Percentiles rank a stretch among this genome's conserved stretches.
These are phyloP conservation scores for Obba rivulosa DNA, from an alignment of 768 basidiomycete species.

Conservation along the genomic window DNA sequence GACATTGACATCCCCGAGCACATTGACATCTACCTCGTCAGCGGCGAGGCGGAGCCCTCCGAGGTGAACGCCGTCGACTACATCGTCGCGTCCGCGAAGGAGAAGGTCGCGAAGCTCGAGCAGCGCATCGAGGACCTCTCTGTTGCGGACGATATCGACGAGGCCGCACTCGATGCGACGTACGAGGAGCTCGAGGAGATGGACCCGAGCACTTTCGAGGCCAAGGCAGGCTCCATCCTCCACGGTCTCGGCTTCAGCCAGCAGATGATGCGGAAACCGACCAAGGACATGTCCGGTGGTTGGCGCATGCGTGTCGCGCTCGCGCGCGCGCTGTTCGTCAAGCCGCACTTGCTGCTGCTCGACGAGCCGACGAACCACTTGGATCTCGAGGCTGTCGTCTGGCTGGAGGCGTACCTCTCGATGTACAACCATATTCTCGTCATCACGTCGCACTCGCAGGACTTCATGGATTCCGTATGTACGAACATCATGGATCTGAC, in stretches of 20 bases:
- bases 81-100: conserved; percentile 87
- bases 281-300: conserved; percentile 98
- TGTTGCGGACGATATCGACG: conserved; percentile 84
- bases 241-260: conserved; percentile 92
- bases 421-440: conserved; percentile 99
- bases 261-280: conserved; percentile 92
- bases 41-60: conserved; percentile 93
- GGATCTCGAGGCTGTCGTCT: conserved; percentile 96
- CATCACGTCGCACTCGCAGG: conserved; percentile 97
- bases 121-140: conserved; percentile 91
- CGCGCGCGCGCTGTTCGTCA: conserved; percentile 92
- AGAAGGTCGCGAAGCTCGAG: conserved; percentile 91
- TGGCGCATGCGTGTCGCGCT: conserved; percentile 99
- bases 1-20: conserved; percentile 93
- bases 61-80: conserved; percentile 96
- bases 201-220: conserved; percentile 93
- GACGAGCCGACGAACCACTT: conserved; percentile 93
- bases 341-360: conserved; percentile 90
- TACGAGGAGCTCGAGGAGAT: conserved; percentile 98
- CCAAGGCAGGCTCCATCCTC: conserved; percentile 93
- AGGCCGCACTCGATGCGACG: conserved; percentile 76
- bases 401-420: conserved; percentile 96
- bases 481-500: conserved; percentile 98
- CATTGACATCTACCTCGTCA: conserved; percentile 96
- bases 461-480: conserved; percentile 98